phyloP scores from a whole-genome alignment of 495 filamentous ascomycete genomes.

The Xylaria sp. region DNA sequence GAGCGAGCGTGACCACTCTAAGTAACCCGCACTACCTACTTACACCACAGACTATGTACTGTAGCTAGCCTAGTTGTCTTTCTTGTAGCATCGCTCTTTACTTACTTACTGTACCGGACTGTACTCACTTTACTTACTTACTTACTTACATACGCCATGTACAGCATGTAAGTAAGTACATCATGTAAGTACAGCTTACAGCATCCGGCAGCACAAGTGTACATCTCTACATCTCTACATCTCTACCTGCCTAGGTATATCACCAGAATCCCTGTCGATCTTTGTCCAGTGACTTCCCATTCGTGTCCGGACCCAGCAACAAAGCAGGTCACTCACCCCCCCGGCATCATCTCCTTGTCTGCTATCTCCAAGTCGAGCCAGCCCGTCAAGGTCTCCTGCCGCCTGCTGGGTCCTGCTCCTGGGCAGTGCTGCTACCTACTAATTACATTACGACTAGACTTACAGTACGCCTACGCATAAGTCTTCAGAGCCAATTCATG shows the following conservation, averaged over 20 bases:
- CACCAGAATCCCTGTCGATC: conserved; percentile 34
- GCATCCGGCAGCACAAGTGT: not conserved
- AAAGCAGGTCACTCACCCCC: conserved; percentile 20
- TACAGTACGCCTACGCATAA: no score
- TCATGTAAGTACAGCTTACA: conserved; percentile 24
- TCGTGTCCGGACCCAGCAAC: not conserved
- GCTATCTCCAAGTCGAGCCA: conserved; percentile 24
- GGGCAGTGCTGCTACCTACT: conserved; percentile 18
- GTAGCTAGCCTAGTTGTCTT: not conserved
- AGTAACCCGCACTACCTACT: no score
- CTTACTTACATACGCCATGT: no score
- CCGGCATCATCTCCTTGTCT: not conserved
- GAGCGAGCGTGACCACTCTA: conserved; percentile 7
- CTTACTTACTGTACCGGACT: no score
- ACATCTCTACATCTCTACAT: not conserved
- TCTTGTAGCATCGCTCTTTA: conserved; percentile 8
- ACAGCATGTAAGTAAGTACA: not conserved
- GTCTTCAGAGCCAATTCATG: conserved; percentile 21
- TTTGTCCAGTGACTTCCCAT: conserved; percentile 21
- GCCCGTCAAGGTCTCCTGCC: conserved; percentile 14
- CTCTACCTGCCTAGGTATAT: conserved; percentile 27
- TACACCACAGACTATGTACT: no score
- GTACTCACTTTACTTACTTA: no score
- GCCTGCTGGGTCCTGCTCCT: not conserved
- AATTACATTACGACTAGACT: no score